Base-by-base conservation (phyloP, 139 green algal species). In the Volvox africanus region DNA sequence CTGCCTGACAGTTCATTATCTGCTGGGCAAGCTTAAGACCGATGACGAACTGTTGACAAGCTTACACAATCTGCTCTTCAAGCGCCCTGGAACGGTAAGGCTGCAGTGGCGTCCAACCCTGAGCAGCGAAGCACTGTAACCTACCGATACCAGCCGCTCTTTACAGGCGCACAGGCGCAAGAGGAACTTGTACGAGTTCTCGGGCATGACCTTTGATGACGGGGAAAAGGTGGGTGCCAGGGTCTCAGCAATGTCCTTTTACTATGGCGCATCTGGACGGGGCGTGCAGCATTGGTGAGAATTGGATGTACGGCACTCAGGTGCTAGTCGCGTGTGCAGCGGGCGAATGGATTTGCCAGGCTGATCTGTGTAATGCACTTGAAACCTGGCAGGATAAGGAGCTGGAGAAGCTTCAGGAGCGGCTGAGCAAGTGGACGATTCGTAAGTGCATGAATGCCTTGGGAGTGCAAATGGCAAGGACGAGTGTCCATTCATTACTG, bases 31-130 rank as follows among this genome's bases (percentile, higher is more conserved):
- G 91, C 61, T 96, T 35, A 95, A 92, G 14, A 85, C 88, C n/a
- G 93, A 93, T 36, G 94, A 97, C 32, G 96, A 98, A 62, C 71
- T 97, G 2, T 11, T 97, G 19, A 92, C 94, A 87, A 75, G 91
- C 11, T 87, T 97, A 44, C 96, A 98, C 81, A 67, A 33, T 22
- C 44, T 97, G 50, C 76, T 97, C 71, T 98, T 94, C 92, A 92
- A 91, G 30, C 90, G 95, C 1, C 94, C 94, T 61, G 96, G 96
- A 18, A 94, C 92, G 88, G 94, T 96, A 82, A 76, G 77, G 20
- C 18, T 65, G 67, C 75, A 90, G 71, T 79, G 28, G 65, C 65
- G 65, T 55, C 44, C 44, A 73, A 28, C 65, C 6, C 2, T 16
- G 65, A 9, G 65, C 65, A 78, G 32, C n/a, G 67, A 75, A 75